Evolutionary conservation across 2,329 filamentous ascomycete species (phyloP).

Genomic region (Hymenoscyphus fraxineus): DNA sequence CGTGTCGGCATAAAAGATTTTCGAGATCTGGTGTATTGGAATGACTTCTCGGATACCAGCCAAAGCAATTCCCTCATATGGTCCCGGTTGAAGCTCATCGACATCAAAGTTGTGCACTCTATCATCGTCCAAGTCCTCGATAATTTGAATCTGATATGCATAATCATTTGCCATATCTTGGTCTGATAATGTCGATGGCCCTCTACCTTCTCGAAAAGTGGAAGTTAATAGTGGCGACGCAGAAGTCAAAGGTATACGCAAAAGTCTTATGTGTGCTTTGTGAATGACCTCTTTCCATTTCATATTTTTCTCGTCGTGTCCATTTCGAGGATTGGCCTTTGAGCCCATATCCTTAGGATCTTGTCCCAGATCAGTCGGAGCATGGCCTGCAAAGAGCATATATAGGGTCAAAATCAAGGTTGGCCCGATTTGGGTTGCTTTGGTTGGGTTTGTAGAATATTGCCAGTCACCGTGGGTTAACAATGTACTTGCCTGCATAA

Average conservation of each 20-base stretch:
- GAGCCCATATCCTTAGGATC: neutral
- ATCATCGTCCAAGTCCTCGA: conserved; percentile 69
- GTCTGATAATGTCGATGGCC: conserved; percentile 23
- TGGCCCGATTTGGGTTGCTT: conserved; percentile 78
- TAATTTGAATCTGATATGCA: conserved; percentile 64
- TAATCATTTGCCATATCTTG: conserved; percentile 47
- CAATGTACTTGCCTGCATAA: conserved; percentile 90
- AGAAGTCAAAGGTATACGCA: conserved; percentile 29
- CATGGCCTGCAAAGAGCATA: conserved; percentile 87
- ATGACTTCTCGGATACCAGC: conserved; percentile 65
- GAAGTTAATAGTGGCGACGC: conserved; percentile 11
- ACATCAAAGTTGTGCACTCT: conserved; percentile 65
- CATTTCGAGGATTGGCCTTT: neutral
- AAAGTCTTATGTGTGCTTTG: conserved; percentile 78
- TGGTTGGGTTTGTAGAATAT: conserved; percentile 62
- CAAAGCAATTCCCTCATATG: conserved; percentile 55
- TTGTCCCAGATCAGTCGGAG: conserved; percentile 30
- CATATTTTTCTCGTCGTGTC: conserved; percentile 37
- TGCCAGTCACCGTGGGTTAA: conserved; percentile 82
- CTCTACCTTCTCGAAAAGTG: conserved; percentile 39
- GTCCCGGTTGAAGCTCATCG: conserved; percentile 46
- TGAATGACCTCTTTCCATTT: conserved; percentile 97
- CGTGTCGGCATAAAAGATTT: conserved; percentile 75
- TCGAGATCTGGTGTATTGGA: conserved; percentile 69
- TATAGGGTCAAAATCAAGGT: conserved; percentile 85